Evolutionary conservation across 2,329 filamentous ascomycete species (phyloP).

Genomic region (Tolypocladium endophyticum): DNA sequence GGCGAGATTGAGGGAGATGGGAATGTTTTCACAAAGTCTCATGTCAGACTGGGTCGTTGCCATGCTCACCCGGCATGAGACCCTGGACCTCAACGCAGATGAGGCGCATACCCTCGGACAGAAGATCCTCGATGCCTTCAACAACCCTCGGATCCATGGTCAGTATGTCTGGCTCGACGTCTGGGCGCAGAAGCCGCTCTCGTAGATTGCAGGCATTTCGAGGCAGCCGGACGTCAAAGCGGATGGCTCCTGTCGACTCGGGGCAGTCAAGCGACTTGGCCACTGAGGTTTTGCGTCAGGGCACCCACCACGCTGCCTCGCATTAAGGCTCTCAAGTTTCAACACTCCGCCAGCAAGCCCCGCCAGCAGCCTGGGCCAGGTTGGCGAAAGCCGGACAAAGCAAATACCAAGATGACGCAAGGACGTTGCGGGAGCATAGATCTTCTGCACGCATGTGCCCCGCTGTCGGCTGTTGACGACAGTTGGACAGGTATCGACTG

Average conservation of each 20-base stretch:
- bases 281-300: background rate
- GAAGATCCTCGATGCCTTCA: slow-evolving; percentile 19
- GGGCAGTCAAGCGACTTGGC: background rate
- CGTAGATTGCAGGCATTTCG: background rate
- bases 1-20: slow-evolving; percentile 22
- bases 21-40: slow-evolving; percentile 24
- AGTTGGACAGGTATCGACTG: background rate
- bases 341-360: background rate
- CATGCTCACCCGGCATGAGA: slow-evolving; percentile 21
- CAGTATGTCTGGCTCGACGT: slow-evolving; percentile 24
- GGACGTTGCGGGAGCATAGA: background rate
- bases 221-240: background rate
- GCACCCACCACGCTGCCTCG: background rate
- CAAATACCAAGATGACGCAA: background rate
- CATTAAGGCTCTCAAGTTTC: too few species aligned
- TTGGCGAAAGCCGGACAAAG: background rate
- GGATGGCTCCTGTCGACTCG: background rate
- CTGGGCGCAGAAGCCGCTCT: slow-evolving; percentile 26
- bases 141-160: slow-evolving; percentile 21
- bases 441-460: background rate
- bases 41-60: slow-evolving; percentile 22
- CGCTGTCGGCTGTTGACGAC: background rate
- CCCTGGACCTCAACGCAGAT: slow-evolving; percentile 21
- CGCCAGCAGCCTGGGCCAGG: background rate
- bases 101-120: slow-evolving; percentile 21